These are phyloP conservation scores for Ascoidea rubescens DNA, from an alignment of 805 yeast species.

Conservation along the genomic window DNA sequence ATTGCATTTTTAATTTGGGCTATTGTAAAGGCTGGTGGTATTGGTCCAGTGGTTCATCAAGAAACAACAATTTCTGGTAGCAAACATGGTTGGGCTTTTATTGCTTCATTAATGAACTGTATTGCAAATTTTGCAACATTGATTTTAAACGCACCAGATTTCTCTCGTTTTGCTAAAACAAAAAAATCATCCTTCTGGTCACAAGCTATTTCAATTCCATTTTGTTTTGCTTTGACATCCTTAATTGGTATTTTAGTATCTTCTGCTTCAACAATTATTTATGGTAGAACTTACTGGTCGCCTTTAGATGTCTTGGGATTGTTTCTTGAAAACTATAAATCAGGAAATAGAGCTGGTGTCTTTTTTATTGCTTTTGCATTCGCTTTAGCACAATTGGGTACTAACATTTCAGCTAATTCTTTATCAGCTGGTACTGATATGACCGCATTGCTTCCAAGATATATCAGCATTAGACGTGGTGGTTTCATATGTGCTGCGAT, in stretches of 20 bases:
- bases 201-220: conserved; percentile 54
- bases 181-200: conserved; percentile 37
- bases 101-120: conserved; percentile 64
- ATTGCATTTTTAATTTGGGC: conserved; percentile 79
- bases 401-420: conserved; percentile 62
- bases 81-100: conserved; percentile 72
- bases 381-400: conserved; percentile 65
- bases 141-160: conserved; percentile 81
- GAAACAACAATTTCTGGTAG: conserved; percentile 38
- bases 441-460: conserved; percentile 51
- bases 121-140: conserved; percentile 83
- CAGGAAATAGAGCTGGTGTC: conserved; percentile 68
- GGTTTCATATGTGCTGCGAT: conserved; percentile 62
- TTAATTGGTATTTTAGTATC: conserved; percentile 77
- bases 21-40: conserved; percentile 64
- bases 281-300: conserved; percentile 66
- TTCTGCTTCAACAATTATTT: conserved; percentile 57
- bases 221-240: conserved; percentile 68
- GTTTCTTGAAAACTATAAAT: conserved; percentile 38
- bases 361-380: conserved; percentile 60
- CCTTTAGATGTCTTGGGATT: conserved; percentile 65
- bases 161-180: conserved; percentile 66
- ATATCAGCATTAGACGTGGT: conserved; percentile 66
- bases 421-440: conserved; percentile 63
- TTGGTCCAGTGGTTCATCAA: conserved; percentile 57